Conservation (phyloP, 495 filamentous ascomycete species). For the Trichocladium uniseriatum region DNA sequence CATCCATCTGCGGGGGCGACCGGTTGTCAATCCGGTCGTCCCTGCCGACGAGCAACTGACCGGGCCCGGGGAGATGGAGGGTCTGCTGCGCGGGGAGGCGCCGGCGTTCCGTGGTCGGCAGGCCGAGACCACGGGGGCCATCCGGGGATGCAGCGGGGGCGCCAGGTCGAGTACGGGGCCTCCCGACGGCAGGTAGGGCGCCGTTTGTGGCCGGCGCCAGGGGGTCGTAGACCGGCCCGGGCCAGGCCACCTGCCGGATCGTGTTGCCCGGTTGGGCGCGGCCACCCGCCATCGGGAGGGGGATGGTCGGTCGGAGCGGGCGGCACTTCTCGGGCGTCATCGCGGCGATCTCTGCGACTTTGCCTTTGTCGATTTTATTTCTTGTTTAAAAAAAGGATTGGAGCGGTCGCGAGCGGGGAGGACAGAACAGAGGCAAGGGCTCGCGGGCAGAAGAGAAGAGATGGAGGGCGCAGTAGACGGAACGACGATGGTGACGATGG, state of each 20-base stretch:
- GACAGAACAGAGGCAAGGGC: background rate
- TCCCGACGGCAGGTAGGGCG: too few species aligned
- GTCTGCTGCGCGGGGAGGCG: too few species aligned
- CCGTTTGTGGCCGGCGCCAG: too few species aligned
- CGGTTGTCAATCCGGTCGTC: background rate
- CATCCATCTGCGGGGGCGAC: background rate
- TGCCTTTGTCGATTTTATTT: background rate
- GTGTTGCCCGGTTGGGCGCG: constrained; percentile 4
- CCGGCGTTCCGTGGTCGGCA: too few species aligned
- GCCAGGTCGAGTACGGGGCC: too few species aligned
- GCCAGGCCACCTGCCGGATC: background rate
- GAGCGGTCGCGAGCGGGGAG: background rate
- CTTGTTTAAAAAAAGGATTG: background rate
- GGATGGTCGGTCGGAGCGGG: background rate
- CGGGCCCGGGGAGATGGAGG: too few species aligned
- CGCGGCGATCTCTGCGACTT: background rate
- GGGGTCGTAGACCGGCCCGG: background rate
- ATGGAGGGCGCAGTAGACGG: background rate
- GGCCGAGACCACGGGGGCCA: too few species aligned
- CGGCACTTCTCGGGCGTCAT: too few species aligned
- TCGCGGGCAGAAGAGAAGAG: too few species aligned
- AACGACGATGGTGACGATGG: background rate
- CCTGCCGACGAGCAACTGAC: background rate
- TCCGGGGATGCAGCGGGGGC: too few species aligned
- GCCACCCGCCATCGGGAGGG: constrained; percentile 7